Conservation (phyloP, 2,329 filamentous ascomycete species). For the Talaromyces sp. region DNA sequence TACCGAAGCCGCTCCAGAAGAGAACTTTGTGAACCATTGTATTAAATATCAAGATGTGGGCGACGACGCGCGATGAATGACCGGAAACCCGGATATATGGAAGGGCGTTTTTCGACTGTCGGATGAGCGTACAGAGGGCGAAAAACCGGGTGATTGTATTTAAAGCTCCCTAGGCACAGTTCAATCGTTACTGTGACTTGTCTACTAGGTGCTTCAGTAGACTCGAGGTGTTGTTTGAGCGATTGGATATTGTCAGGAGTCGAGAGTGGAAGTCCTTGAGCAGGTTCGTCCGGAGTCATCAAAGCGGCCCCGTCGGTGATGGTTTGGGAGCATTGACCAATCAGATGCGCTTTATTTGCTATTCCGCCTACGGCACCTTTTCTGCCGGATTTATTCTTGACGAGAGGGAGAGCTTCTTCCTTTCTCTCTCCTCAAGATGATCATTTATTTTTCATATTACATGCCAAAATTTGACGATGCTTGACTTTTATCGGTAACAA, state of each 20-base stretch:
- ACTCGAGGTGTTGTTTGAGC: background rate
- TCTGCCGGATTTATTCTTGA: conserved; percentile 16
- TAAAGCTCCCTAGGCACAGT: background rate
- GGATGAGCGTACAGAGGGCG: background rate
- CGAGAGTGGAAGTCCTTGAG: background rate
- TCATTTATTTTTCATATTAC: background rate
- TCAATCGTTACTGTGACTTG: background rate
- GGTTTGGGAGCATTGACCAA: conserved; percentile 8
- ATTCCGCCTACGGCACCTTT: conserved; percentile 14
- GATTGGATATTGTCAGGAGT: conserved; percentile 1
- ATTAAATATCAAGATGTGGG: conserved; percentile 17
- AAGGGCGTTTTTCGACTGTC: conserved; percentile 4
- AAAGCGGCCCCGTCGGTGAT: background rate
- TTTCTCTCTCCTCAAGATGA: background rate
- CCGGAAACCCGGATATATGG: conserved; percentile 6
- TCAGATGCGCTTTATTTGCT: background rate
- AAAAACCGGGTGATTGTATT: background rate
- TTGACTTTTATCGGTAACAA: background rate
- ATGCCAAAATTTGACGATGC: background rate
- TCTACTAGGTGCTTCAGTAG: conserved; percentile 11
- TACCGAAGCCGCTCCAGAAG: conserved; percentile 76
- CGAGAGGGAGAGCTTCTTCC: background rate
- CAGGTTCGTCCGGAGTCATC: background rate
- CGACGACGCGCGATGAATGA: conserved; percentile 11
- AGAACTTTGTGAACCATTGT: conserved; percentile 51